Evolutionary conservation across 176 grass and related monocot species (phyloP).

Genomic region (Hordeum vulgare): MorexV3_pseudomolecules_assembly NC_058520.1:490938814-490939313

Average conservation of each 20-base stretch:
- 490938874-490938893: constrained; percentile 24
- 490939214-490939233: too few relatives aligned
- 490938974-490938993: constrained; percentile 31
- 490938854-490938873: too few relatives aligned
- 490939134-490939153: constrained; percentile 32
- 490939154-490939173: constrained; percentile 4
- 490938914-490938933: constrained; percentile 33
- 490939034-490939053: constrained; percentile 41
- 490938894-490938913: constrained; percentile 34
- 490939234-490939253: constrained; percentile 18
- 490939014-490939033: constrained; percentile 25
- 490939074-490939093: constrained; percentile 35
- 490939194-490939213: constrained; percentile 1
- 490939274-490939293: constrained; percentile 30
- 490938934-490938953: neutral
- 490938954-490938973: constrained; percentile 32
- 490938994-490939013: constrained; percentile 28
- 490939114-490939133: constrained; percentile 27
- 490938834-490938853: constrained; percentile 2
- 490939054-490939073: constrained; percentile 26
- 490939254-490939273: constrained; percentile 10
- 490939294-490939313: constrained; percentile 25
- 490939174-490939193: neutral
- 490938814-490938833: constrained; percentile 24
- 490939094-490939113: constrained; percentile 36